Evolutionary conservation across 176 grass and related monocot species (phyloP).

Genomic region (Phoenix dactylifera): DNA sequence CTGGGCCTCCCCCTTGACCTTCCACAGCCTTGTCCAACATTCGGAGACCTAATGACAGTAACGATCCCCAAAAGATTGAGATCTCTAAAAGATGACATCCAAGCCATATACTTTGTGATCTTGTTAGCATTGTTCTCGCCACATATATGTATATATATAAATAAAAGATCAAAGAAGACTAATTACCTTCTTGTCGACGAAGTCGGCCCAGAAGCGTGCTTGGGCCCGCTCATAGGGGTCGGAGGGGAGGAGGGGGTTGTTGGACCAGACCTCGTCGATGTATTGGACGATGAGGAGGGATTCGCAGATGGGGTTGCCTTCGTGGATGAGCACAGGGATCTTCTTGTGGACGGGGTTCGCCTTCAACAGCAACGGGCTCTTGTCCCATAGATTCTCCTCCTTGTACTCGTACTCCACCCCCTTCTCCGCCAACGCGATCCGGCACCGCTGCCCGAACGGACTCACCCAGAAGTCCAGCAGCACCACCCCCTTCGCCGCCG

Average conservation of each 20-base stretch:
- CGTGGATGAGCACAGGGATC: constrained; percentile 55
- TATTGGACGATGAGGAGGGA: constrained; percentile 50
- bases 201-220: constrained; percentile 55
- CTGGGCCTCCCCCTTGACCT: no score
- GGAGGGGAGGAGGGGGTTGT: constrained; percentile 29
- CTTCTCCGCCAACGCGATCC: constrained; percentile 52
- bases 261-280: constrained; percentile 40
- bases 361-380: constrained; percentile 55
- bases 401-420: constrained; percentile 59
- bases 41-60: no score
- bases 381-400: constrained; percentile 33
- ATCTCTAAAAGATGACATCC: no score
- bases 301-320: constrained; percentile 43
- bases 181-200: constrained; percentile 35
- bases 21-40: no score
- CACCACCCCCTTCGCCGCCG: constrained; percentile 19
- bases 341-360: constrained; percentile 57
- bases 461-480: constrained; percentile 55
- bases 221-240: constrained; percentile 28
- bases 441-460: constrained; percentile 42
- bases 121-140: no score
- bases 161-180: no score
- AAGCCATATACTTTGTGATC: no score
- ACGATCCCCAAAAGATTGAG: no score
- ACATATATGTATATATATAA: no score